These are phyloP conservation scores for Lipomyces spencermartinsiae DNA, from an alignment of 805 yeast species.

Conservation along the genomic window DNA sequence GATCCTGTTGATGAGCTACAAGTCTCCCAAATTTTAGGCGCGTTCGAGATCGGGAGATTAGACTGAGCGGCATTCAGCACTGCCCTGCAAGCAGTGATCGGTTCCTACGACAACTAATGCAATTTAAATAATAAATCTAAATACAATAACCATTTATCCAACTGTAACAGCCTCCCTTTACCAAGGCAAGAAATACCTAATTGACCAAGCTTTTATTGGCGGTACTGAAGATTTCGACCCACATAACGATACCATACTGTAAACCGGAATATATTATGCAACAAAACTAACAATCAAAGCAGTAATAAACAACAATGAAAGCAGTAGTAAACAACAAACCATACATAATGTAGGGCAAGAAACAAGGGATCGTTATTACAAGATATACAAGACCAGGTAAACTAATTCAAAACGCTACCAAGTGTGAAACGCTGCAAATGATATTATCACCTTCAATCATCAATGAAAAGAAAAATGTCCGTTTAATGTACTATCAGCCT, in stretches of 20 bases:
- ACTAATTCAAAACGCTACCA: constrained; percentile 1
- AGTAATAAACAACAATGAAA: neutral
- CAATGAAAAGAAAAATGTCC: neutral
- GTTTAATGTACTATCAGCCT: neutral
- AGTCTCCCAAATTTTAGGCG: no score
- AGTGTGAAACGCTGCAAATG: neutral
- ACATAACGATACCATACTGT: neutral
- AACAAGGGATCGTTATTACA: neutral
- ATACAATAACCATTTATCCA: no score
- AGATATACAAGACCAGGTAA: neutral
- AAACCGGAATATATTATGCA: neutral
- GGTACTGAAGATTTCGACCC: neutral
- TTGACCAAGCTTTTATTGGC: neutral
- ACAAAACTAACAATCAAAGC: neutral
- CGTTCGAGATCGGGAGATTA: no score
- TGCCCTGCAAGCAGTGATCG: no score
- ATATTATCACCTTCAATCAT: neutral
- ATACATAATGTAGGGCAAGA: neutral
- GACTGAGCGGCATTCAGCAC: no score
- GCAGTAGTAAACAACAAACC: neutral
- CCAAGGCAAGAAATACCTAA: neutral
- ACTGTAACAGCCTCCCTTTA: no score
- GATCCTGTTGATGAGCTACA: neutral
- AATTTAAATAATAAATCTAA: no score
- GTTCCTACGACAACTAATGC: no score